These are phyloP conservation scores for Coemansia pectinata DNA, from an alignment of 192 early-diverging fungal species.

Conservation along the genomic window DNA sequence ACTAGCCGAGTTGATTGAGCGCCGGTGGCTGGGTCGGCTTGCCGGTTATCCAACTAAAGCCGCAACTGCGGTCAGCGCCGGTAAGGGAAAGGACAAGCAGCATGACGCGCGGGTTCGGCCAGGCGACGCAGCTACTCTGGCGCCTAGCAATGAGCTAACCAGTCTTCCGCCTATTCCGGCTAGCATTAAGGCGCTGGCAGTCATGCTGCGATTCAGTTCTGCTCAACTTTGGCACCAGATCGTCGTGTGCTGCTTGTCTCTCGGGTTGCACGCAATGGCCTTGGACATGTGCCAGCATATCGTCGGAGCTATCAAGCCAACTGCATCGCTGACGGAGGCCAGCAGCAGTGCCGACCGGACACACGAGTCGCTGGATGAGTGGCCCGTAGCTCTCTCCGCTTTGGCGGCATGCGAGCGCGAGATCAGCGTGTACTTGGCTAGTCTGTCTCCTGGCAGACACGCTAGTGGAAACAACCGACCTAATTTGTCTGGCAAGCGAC, in stretches of 20 bases:
- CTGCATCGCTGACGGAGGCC: neutral
- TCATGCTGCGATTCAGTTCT: constrained; percentile 31
- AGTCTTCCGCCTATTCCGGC: constrained; percentile 29
- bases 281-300: constrained; percentile 41
- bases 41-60: neutral
- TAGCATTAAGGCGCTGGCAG: constrained; percentile 23
- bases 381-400: constrained; percentile 17
- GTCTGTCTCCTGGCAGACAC: constrained; percentile 1
- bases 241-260: constrained; percentile 13
- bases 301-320: constrained; percentile 13
- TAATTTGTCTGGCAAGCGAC: constrained; percentile 4
- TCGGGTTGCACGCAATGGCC: constrained; percentile 19
- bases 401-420: constrained; percentile 30
- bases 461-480: neutral
- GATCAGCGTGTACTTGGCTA: constrained; percentile 10
- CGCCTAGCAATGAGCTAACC: neutral
- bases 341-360: neutral
- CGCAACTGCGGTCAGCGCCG: neutral
- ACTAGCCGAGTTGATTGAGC: constrained; percentile 36
- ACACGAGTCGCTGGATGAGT: constrained; percentile 1
- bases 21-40: constrained; percentile 34
- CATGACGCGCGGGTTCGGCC: neutral
- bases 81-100: constrained; percentile 19
- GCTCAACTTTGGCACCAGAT: constrained; percentile 21
- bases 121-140: neutral